Base-by-base conservation (phyloP, 2,329 filamentous ascomycete species). In the Pseudovirgaria hyperparasitica region DNA sequence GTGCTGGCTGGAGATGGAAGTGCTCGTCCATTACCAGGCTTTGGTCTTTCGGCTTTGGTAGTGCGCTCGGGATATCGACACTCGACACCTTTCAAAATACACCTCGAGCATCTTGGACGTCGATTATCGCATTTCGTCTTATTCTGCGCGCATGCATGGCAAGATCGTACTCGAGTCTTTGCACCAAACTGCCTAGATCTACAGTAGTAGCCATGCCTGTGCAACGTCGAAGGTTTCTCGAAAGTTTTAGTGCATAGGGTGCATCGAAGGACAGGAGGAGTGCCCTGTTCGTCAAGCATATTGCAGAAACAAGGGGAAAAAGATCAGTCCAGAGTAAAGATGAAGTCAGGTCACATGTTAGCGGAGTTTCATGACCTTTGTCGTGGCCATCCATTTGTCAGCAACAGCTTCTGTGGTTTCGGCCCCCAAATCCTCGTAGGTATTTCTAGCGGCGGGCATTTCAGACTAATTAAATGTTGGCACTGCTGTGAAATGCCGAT, bases 151-250 rank as follows among this genome's bases (percentile, higher is more conserved):
- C 57, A 60, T 19, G 43, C 37, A 11, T 50, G 28, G 38, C 57
- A 60, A 24, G 57, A 57, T 19, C 53, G 43, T 33, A 42, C 19
- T 9, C 50, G 42, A 24, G 25, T 30, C 12, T 33, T 33, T 23
- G 11, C 33, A 22, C 40, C 38, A 25, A 17, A 28, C 36, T 36
- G 48, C 34, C 53, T 43, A 39, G 55, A 56, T 12, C 57, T 55
- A 36, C 57, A 62, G 22, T 61, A 60, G 34, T 60, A 62, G 23
- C 51, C 50, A 45, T 62, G 57, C 41, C 58, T 53, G 37, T 58
- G 60, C 31, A 59, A 33, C 7, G 57, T 56, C 6, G 57, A 48
- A 23, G 46, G 57, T 60, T 30, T 20, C 34, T 30, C 12, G 15
- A 29, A 11, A 16, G 6, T 31, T 25, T 40, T 32, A 43, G 33